Evolutionary conservation across 495 filamentous ascomycete species (phyloP), one percentile per base, ranked within the genome.

Genomic region (Penicillium arizonense): DNA sequence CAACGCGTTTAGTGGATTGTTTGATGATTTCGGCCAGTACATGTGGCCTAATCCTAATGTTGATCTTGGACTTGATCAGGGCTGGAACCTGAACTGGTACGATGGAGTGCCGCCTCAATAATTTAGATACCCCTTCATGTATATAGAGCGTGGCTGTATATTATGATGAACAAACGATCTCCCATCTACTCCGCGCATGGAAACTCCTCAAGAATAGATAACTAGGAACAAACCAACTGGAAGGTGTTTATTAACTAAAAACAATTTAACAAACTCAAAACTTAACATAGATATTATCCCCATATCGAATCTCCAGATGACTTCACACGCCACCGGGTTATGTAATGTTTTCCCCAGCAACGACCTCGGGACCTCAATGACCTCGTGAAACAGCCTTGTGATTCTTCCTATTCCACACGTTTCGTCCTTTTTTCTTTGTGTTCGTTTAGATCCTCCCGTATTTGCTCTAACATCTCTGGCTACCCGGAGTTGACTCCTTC

Each of bases 81-180:
- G 72, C 34, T 75, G 71, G 72, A 67, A 66, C 44, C 52, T 72
- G 58, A 64, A 72, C 37, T 72, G 72, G 69, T 59, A 57, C 38
- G 63, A 69, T 59, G 52, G 44, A 36, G 28, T 47, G 32, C 45
- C 47, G 11, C 39, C 48, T 34, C 39, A 7, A 36, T 13, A 37
- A 26, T 37, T 5, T 28, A 21, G 21, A 47, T 7, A 8, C 6
- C 45, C 16, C 8, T 45, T 3, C 14, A 39, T 43, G 23, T 14
- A 28, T 23, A 14, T 7, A 14, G 13, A 9, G n/a, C 2, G 24
- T 6, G 4, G 23, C 8, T 12, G 11, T 36, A 26, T 36, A 37
- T 11, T 37, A 30, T 30, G 28, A 7, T 5, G 28, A 30, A 30
- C 28, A 30, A 18, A 30, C 5, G 28, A 30, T 30, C 28, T 30